Percentiles rank a stretch among this genome's conserved stretches.
These are phyloP conservation scores for Luzula sylvatica DNA, from an alignment of 176 grass and related monocot genomes.

Conservation along the genomic window DNA sequence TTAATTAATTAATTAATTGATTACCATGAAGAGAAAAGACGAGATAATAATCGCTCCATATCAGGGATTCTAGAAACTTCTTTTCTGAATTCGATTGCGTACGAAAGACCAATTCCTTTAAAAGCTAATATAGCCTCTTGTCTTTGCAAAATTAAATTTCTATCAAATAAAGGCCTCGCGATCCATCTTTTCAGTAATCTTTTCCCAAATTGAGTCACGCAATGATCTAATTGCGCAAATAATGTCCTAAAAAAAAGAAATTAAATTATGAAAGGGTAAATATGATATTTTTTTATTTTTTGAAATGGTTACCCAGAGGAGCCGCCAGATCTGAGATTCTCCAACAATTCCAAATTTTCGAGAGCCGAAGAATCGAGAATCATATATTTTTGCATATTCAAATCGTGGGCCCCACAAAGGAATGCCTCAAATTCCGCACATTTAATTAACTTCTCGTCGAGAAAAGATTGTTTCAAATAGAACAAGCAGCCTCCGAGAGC, in stretches of 20 bases:
- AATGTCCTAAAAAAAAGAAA: constrained; percentile 59
- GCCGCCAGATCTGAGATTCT: constrained; percentile 59
- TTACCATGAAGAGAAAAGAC: constrained; percentile 85
- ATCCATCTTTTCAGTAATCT: constrained; percentile 88
- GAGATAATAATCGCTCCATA: constrained; percentile 82
- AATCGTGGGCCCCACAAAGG: constrained; percentile 35
- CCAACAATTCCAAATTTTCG: constrained; percentile 91
- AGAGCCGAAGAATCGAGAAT: constrained; percentile 86
- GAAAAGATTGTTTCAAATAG: constrained; percentile 81
- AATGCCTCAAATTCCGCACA: constrained; percentile 76
- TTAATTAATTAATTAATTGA: constrained; percentile 15
- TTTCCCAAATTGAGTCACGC: constrained; percentile 83
- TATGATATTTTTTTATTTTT: not conserved
- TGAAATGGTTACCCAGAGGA: constrained; percentile 51
- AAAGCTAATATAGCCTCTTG: constrained; percentile 70
- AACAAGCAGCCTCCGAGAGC: constrained; percentile 91
- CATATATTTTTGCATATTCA: constrained; percentile 53
- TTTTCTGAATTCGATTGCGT: constrained; percentile 55
- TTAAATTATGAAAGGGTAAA: not conserved
- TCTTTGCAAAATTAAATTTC: constrained; percentile 53
- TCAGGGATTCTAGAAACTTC: constrained; percentile 66
- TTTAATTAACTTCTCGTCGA: constrained; percentile 70
- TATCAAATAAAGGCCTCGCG: constrained; percentile 64
- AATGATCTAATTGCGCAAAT: constrained; percentile 94
- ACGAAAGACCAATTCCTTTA: constrained; percentile 57